Evolutionary conservation across 179 eudicot genomes (phyloP).

Genomic region (Beta macrorhiza): DNA sequence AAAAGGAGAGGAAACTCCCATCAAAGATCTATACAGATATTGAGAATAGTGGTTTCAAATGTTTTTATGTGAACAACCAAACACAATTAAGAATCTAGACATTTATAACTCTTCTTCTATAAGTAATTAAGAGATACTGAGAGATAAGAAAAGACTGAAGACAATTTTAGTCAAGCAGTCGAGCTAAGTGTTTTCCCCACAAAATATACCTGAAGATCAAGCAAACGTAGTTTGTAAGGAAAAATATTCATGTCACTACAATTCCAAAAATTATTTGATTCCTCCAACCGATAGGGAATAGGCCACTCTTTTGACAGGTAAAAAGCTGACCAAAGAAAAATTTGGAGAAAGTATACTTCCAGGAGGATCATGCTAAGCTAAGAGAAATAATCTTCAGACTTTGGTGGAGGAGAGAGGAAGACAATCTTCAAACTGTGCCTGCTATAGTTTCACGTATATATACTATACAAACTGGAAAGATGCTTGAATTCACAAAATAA

Average conservation of each 20-base stretch:
- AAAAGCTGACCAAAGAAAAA: background rate
- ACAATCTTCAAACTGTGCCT: background rate
- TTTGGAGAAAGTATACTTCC: background rate
- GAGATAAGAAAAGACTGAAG: background rate
- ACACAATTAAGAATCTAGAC: no score
- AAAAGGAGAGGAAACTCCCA: background rate
- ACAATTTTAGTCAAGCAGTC: background rate
- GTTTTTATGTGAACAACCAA: no score
- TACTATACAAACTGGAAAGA: background rate
- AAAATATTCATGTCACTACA: background rate
- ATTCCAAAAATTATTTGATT: background rate
- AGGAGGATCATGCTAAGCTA: background rate
- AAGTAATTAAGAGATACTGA: no score
- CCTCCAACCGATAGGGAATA: background rate
- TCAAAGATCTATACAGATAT: no score
- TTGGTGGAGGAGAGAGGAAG: background rate
- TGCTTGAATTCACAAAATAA: no score
- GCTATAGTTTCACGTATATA: background rate
- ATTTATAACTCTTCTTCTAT: no score
- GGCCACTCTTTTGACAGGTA: background rate
- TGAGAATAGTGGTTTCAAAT: no score
- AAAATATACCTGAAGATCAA: background rate
- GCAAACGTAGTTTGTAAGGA: background rate
- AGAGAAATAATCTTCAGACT: background rate
- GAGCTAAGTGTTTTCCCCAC: background rate